Conservation (phyloP, 2,329 filamentous ascomycete genomes). For the Phyllosticta ampelicida region DNA sequence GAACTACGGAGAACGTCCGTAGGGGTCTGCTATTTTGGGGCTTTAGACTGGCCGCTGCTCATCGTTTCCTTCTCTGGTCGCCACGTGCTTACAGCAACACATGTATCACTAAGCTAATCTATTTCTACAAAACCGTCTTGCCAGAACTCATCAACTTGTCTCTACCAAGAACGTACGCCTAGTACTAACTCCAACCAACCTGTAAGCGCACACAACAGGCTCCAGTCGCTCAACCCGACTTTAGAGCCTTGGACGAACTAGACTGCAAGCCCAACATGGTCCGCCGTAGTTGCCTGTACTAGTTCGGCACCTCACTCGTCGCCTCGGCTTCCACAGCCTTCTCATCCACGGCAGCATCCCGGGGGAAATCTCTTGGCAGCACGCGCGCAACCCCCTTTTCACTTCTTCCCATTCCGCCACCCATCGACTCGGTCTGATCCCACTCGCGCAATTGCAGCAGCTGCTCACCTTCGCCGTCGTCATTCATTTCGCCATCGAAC, state of each 20-base stretch:
- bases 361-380: slow-evolving; percentile 16
- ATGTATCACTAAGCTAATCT: too few relatives aligned
- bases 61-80: too few relatives aligned
- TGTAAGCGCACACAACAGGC: too few relatives aligned
- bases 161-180: not conserved
- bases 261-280: not conserved
- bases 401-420: slow-evolving; percentile 44
- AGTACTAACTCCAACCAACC: not conserved
- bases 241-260: not conserved
- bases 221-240: too few relatives aligned
- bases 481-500: slow-evolving; percentile 36
- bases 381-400: slow-evolving; percentile 22
- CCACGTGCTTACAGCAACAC: too few relatives aligned
- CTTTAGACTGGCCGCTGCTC: too few relatives aligned
- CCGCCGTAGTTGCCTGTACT: not conserved
- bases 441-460: slow-evolving; percentile 35
- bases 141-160: too few relatives aligned
- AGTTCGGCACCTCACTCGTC: slow-evolving; percentile 1
- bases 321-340: not conserved
- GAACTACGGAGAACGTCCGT: too few relatives aligned
- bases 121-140: too few relatives aligned
- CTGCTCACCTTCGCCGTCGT: slow-evolving; percentile 25
- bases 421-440: slow-evolving; percentile 34
- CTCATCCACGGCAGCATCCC: slow-evolving; percentile 9
- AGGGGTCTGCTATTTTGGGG: too few relatives aligned